A percentile compares a stretch with the other conserved stretches of the same genome.
These are phyloP conservation scores for Pugionium dolabratum DNA, from an alignment of 345 rosid species.

Conservation along the genomic window DNA sequence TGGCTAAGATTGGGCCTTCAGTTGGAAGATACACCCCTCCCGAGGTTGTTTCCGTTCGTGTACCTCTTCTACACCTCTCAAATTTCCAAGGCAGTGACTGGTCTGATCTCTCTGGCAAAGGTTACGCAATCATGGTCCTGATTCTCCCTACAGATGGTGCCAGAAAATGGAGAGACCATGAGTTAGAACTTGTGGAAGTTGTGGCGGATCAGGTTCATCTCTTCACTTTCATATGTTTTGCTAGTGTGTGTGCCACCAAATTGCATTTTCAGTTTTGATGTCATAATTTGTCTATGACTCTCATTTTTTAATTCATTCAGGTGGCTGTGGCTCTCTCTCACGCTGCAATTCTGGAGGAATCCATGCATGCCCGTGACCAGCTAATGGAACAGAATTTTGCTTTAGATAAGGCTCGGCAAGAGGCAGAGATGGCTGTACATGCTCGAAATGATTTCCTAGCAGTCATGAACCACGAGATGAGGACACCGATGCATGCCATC, in stretches of 20 bases:
- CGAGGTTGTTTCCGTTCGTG: constrained; percentile 92
- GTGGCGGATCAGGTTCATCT: constrained; percentile 87
- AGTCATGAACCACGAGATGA: constrained; percentile 98
- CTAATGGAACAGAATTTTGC: constrained; percentile 83
- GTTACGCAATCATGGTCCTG: constrained; percentile 85
- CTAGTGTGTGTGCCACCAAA: neutral
- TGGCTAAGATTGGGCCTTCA: constrained; percentile 71
- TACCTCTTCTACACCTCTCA: constrained; percentile 79
- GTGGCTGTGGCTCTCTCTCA: constrained; percentile 98
- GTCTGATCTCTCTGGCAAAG: constrained; percentile 79
- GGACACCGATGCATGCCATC: constrained; percentile 89
- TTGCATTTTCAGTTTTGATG: neutral
- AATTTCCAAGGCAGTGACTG: constrained; percentile 83
- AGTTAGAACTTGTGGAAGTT: constrained; percentile 89
- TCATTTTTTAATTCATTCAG: constrained; percentile 41
- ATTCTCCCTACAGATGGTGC: constrained; percentile 82
- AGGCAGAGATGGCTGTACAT: constrained; percentile 88
- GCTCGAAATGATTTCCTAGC: constrained; percentile 94
- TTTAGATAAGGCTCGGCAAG: constrained; percentile 74
- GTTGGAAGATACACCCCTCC: constrained; percentile 65
- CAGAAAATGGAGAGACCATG: constrained; percentile 91
- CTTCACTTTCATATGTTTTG: constrained; percentile 20
- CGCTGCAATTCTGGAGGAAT: constrained; percentile 92
- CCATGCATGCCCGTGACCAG: constrained; percentile 85
- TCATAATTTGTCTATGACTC: constrained; percentile 4